Evolutionary conservation across 192 early-diverging fungal species (phyloP), one percentile per base, ranked within the genome.

Genomic region (Oehlia diaphana): DNA sequence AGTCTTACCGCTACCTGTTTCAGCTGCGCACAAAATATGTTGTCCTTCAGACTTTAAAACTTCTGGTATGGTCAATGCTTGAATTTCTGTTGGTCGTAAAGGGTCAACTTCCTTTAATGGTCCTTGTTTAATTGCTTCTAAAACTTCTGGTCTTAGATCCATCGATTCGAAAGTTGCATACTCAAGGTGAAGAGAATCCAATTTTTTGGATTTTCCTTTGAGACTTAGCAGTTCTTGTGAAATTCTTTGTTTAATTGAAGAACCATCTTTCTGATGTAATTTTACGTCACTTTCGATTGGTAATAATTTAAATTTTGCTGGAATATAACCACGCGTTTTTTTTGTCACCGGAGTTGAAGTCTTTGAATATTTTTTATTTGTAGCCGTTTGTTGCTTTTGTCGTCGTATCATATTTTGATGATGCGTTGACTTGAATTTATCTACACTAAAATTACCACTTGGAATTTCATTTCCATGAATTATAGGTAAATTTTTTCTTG

Each of bases 1-100:
- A 0, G 97, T 97, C 83, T 99, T 99, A 9, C 96, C 96, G 2
- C 92, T 91, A 37, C 97, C 97, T 0, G 95, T 97, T 83, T 97
- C 96, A 2, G 94, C 96, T 6, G 95, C 94, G 76, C 92, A 85
- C 28, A 96, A 86, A 63, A 94, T 87, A 76, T 90, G 88, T 64
- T 82, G 80, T 77, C 79, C 73, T 47, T 65, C 50, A 19, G 64
- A 39, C 65, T 84, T 77, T 7, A 95, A 83, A 19, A 93, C 82
- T 67, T 92, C 88, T 19, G 94, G 94, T 65, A 97, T 95, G 16
- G 90, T 89, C 62, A 95, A 83, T 0, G 93, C 92, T 83, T 98
- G 97, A 63, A 97, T 93, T 76, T 92, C 90, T 4, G 95, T 96
- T 16, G 95, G 95, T 62, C 83, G 82, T 33, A 85, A 76, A 23